These are phyloP conservation scores for Skeletonema grethae DNA, from an alignment of 108 stramenopile species.

Conservation along the genomic window DNA sequence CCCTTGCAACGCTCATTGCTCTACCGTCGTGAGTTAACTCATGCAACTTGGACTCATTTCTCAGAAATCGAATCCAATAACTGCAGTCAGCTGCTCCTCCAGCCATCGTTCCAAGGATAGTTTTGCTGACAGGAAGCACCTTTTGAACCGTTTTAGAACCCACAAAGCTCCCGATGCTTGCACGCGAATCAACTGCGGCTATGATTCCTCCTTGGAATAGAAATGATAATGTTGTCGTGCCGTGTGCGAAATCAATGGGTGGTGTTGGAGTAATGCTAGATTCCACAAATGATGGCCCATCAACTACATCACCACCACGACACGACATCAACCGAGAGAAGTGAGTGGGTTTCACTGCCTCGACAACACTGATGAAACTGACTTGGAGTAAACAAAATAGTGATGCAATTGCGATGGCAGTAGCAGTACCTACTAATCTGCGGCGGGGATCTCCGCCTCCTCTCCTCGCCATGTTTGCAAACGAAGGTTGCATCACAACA, in stretches of 20 bases:
- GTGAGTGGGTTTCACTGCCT: background rate
- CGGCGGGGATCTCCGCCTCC: constrained; percentile 20
- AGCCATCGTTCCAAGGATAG: constrained; percentile 89
- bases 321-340: background rate
- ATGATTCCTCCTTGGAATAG: constrained; percentile 82
- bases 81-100: constrained; percentile 90
- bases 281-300: background rate
- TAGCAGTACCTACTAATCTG: constrained; percentile 13
- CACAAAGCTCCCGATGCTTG: constrained; percentile 89
- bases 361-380: background rate
- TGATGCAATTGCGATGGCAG: constrained; percentile 18
- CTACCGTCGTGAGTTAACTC: constrained; percentile 58
- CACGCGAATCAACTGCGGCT: constrained; percentile 85
- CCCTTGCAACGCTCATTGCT: constrained; percentile 78
- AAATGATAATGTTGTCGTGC: constrained; percentile 90
- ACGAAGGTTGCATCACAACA: background rate
- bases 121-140: constrained; percentile 79
- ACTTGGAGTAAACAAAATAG: constrained; percentile 22
- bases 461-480: background rate
- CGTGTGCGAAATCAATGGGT: constrained; percentile 83
- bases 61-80: constrained; percentile 80
- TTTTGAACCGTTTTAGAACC: constrained; percentile 87
- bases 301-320: constrained; percentile 40
- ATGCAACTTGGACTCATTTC: constrained; percentile 66
- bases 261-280: constrained; percentile 41